These are phyloP conservation scores for Myrica gale DNA, from an alignment of 306 rosid species.

Conservation along the genomic window DNA sequence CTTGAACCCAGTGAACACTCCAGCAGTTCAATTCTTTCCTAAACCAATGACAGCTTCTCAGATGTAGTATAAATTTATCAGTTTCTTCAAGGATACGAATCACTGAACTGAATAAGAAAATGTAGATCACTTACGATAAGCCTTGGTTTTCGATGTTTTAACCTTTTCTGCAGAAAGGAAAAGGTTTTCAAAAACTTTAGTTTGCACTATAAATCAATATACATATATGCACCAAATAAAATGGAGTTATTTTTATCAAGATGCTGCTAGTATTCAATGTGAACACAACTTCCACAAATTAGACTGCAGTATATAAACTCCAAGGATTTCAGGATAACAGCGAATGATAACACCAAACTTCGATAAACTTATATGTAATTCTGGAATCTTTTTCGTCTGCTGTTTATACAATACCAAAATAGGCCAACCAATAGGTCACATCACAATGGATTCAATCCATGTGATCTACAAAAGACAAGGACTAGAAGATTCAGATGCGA, in stretches of 20 bases:
- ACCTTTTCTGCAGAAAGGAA: constrained; percentile 55
- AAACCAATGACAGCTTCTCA: constrained; percentile 31
- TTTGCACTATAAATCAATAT: constrained; percentile 6
- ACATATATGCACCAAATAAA: background rate
- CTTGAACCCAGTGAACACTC: constrained; percentile 80
- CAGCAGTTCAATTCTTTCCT: constrained; percentile 83
- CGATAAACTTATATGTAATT: background rate
- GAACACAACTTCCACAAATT: background rate
- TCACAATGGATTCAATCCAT: background rate
- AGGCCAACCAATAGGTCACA: background rate
- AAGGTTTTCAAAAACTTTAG: constrained; percentile 22
- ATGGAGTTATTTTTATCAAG: background rate
- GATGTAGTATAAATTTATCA: constrained; percentile 19
- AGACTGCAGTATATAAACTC: background rate
- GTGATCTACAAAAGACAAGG: background rate
- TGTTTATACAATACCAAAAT: background rate
- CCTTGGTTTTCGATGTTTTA: constrained; percentile 75
- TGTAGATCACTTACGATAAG: constrained; percentile 58
- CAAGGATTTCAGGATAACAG: background rate
- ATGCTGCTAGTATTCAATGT: background rate
- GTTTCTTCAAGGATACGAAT: constrained; percentile 22
- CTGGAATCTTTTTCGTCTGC: background rate
- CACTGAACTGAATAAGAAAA: constrained; percentile 3
- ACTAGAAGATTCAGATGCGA: background rate
- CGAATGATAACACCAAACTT: background rate